phyloP scores from a whole-genome alignment of 1,284 basidiomycete genomes.

The Ceratobasidium sp. region DNA sequence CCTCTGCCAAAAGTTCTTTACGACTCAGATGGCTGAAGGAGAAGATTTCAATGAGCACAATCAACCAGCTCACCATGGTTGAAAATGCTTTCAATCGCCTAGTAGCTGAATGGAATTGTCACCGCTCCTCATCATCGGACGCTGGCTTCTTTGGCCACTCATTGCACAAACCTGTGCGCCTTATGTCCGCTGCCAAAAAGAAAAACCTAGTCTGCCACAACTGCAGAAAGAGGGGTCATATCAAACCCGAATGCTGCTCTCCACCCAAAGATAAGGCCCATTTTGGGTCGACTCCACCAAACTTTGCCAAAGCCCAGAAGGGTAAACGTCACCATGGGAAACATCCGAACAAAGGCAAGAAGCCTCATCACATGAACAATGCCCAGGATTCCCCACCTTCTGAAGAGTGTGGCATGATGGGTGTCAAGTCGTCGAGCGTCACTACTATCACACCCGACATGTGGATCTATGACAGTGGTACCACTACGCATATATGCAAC shows the following conservation, averaged over 20 bases:
- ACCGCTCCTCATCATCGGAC: neutral
- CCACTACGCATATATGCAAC: conserved; percentile 6
- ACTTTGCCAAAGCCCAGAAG: neutral
- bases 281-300: neutral
- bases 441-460: neutral
- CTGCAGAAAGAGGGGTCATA: neutral
- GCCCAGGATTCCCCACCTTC: too few relatives aligned
- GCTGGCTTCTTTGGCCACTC: too few relatives aligned
- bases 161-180: neutral
- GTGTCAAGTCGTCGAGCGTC: too few relatives aligned
- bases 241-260: neutral
- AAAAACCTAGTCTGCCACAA: neutral
- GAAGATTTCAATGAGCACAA: neutral
- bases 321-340: too few relatives aligned
- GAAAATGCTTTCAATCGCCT: neutral
- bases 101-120: neutral
- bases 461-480: neutral
- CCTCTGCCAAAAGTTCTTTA: neutral
- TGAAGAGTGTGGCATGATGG: too few relatives aligned
- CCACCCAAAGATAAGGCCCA: neutral
- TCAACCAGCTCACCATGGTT: neutral
- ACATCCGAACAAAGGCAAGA: neutral
- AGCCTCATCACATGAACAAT: too few relatives aligned
- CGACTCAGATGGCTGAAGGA: neutral
- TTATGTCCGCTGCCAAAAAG: neutral